Conservation (phyloP, 164 flowering plant genomes). For the Saururus chinensis region DNA sequence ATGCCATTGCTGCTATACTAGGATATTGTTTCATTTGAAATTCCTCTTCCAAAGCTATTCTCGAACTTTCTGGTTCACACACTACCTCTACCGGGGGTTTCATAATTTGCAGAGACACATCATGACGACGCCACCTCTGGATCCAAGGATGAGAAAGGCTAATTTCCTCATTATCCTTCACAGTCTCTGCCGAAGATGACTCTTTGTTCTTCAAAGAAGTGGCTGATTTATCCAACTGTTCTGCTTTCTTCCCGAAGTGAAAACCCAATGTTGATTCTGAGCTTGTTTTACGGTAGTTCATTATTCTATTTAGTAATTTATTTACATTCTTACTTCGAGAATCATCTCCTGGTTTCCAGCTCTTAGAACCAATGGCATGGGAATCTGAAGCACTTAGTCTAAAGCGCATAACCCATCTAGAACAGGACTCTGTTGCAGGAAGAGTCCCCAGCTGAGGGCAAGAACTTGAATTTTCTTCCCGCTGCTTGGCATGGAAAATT, state of each 20-base stretch:
- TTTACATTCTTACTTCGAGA: slow-evolving; percentile 28
- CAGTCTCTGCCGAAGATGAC: slow-evolving; percentile 14
- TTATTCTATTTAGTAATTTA: slow-evolving; percentile 22
- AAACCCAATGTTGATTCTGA: slow-evolving; percentile 17
- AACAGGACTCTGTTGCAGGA: slow-evolving; percentile 24
- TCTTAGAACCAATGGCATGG: slow-evolving; percentile 33
- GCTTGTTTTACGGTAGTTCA: slow-evolving; percentile 17
- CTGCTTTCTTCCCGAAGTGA: slow-evolving; percentile 15
- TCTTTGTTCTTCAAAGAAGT: slow-evolving; percentile 8
- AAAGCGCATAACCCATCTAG: slow-evolving; percentile 76
- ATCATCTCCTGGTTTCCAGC: slow-evolving; percentile 27
- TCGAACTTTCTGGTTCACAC: slow-evolving; percentile 35
- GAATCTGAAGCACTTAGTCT: slow-evolving; percentile 34
- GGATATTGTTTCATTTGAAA: slow-evolving; percentile 52
- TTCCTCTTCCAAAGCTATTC: slow-evolving; percentile 19
- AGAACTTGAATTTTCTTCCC: slow-evolving; percentile 16
- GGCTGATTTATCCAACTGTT: slow-evolving; percentile 10
- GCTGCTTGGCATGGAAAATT: slow-evolving; percentile 27
- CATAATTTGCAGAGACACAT: slow-evolving; percentile 5
- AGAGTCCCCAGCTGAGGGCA: slow-evolving; percentile 5
- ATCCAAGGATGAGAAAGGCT: slow-evolving; percentile 59
- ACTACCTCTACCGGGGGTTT: slow-evolving; percentile 16
- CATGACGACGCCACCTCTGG: slow-evolving; percentile 46
- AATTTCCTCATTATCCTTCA: slow-evolving; percentile 16
- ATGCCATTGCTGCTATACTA: slow-evolving; percentile 82